Evolutionary conservation across 768 basidiomycete genomes (phyloP), one percentile per base, ranked within the genome.

Genomic region (Sistotremastrum niveocremeum): DNA sequence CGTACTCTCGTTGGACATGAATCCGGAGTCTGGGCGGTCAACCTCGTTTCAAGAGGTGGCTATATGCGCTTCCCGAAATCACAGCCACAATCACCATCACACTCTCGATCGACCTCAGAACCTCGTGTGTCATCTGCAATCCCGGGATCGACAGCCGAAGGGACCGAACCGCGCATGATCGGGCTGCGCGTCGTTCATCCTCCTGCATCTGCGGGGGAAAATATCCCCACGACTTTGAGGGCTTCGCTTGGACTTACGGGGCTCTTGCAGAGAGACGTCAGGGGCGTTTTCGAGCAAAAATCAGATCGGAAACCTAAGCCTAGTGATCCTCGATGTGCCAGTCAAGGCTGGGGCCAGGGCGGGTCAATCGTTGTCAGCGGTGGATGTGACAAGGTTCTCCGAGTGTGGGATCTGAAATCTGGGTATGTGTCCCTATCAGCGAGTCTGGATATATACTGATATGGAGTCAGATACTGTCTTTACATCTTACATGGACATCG

Each of bases 11-110:
- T 76, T 6, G 93, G 93, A 0, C 93, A 95, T 60, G 79, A 82
- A 10, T 64, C 72, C 20, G 93, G 93, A n/a, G 91, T 95, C 1
- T 97, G 93, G 93, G 82, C 84, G 9, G 76, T 95, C 9, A 77
- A 80, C 45, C 71, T 97, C 30, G 77, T 93, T 42, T 73, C 74
- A 29, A 70, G 73, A 37, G 79, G 81, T n/a, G 81, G 79, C 1
- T 57, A 46, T 11, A 46, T 48, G 30, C 30, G 32, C 4, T 46
- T 40, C 20, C 20, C 20, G 20, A 20, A 20, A 20, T 20, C 20
- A 20, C 20, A 20, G 20, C 20, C 20, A 20, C 20, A 20, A 20
- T 20, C 20, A 20, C 20, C 20, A 20, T 20, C 20, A 20, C 20
- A 20, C 20, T 20, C 20, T 20, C 20, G 20, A 20, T 20, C 20